Evolutionary conservation across 768 basidiomycete genomes (phyloP), one percentile per base, ranked within the genome.

Genomic region (Trametes elegans): DNA sequence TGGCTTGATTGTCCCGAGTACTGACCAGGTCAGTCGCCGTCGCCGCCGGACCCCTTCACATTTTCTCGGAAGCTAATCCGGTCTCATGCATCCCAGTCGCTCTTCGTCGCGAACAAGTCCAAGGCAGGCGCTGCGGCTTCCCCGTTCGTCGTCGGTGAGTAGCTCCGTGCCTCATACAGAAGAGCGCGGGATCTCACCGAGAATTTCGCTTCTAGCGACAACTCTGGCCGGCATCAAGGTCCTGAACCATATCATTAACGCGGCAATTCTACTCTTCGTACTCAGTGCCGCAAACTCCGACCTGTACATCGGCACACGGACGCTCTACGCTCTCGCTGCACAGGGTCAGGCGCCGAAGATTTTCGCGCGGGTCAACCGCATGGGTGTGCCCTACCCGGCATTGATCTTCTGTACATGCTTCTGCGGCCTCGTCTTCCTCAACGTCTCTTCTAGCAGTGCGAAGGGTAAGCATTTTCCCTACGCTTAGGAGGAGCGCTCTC

Each of bases 1-100:
- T 62, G 82, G 87, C 41, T 69, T 91, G 50, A 76, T 84, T 49
- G 85, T 90, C 23, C 85, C 86, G 11, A 82, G 80, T 58, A 82
- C 78, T 23, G 71, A 82, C 61, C 64, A 77, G 24, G 72, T 78
- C 28, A 59, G 73, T 61, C 53, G 21, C 24, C 6, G 18, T 10
- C 14, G 14, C 19, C 23, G 23, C 9, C 19, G 8, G 7, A 8
- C 11, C 41, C 4, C 11, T 19, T 1, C 13, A 19, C n/a, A 8
- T n/a, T n/a, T n/a, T n/a, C n/a, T n/a, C n/a, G n/a, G n/a, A n/a
- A n/a, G n/a, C n/a, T n/a, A n/a, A n/a, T n/a, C n/a, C n/a, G n/a
- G n/a, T n/a, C n/a, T n/a, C 31, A 5, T 7, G 27, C 7, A 39
- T 7, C 9, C 8, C 11, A n/a, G 14, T 49, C 62, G 7, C 65